Conservation (phyloP, 805 yeast genomes). For the Starmerella stigmatis region DNA sequence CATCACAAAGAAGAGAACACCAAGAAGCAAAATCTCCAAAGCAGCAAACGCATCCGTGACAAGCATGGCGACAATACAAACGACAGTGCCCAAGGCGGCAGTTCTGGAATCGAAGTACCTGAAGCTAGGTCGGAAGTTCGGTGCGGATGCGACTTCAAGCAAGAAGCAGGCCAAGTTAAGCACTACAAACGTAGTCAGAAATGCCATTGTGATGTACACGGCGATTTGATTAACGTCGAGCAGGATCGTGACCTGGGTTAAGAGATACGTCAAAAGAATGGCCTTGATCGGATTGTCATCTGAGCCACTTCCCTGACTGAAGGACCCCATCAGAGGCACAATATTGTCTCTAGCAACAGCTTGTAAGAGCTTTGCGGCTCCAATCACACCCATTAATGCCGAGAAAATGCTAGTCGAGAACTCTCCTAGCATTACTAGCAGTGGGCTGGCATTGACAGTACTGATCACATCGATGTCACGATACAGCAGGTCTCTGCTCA, state of each 20-base stretch:
- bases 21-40: slow-evolving; percentile 54
- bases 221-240: slow-evolving; percentile 93
- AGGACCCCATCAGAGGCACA: slow-evolving; percentile 62
- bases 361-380: slow-evolving; percentile 82
- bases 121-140: slow-evolving; percentile 96
- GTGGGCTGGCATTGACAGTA: slow-evolving; percentile 58
- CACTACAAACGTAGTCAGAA: slow-evolving; percentile 88
- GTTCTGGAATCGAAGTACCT: slow-evolving; percentile 72
- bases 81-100: slow-evolving; percentile 62
- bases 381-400: slow-evolving; percentile 88
- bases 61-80: slow-evolving; percentile 77
- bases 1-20: slow-evolving; percentile 55
- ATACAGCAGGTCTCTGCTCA: slow-evolving; percentile 68
- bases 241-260: slow-evolving; percentile 76
- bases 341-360: slow-evolving; percentile 86
- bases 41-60: slow-evolving; percentile 91
- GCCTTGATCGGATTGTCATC: slow-evolving; percentile 53
- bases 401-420: slow-evolving; percentile 83
- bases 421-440: slow-evolving; percentile 76
- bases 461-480: slow-evolving; percentile 78
- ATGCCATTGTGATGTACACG: slow-evolving; percentile 92
- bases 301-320: slow-evolving; percentile 41
- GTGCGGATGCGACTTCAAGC: slow-evolving; percentile 81
- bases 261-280: slow-evolving; percentile 62
- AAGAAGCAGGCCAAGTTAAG: slow-evolving; percentile 89